Evolutionary conservation across 2,329 filamentous ascomycete genomes (phyloP).

Genomic region (Nemania serpens): DNA sequence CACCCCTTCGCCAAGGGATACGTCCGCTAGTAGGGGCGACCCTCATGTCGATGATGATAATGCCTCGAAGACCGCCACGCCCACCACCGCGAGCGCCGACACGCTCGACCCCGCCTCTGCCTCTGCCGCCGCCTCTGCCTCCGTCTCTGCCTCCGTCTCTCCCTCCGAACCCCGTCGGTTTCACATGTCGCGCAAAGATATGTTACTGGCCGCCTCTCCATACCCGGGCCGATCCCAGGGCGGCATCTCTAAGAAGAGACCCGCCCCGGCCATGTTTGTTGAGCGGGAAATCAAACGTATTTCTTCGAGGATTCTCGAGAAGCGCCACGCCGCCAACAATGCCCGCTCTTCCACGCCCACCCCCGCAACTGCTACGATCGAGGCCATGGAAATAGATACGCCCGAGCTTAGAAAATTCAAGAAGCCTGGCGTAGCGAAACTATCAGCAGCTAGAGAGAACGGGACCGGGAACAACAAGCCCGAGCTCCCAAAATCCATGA

Average conservation of each 20-base stretch:
- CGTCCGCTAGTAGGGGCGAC: conserved; percentile 3
- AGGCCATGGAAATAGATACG: conserved; percentile 34
- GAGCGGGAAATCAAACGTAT: conserved; percentile 52
- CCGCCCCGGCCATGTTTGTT: conserved; percentile 58
- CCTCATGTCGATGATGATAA: conserved; percentile 8
- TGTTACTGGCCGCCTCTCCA: conserved; percentile 41
- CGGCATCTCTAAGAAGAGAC: conserved; percentile 49
- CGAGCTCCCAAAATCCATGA: conserved; percentile 39
- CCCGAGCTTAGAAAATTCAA: conserved; percentile 40
- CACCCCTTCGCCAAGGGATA: conserved; percentile 11
- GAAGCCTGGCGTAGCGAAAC: conserved; percentile 43
- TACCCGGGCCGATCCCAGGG: conserved; percentile 35
- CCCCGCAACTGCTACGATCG: conserved; percentile 11
- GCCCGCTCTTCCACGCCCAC: conserved; percentile 6
- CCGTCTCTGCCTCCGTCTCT: too few species aligned
- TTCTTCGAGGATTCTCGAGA: conserved; percentile 32
- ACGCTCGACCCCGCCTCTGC: conserved; percentile 10
- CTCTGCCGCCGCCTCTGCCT: not conserved
- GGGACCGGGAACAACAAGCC: conserved; percentile 32
- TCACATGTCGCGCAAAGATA: conserved; percentile 57
- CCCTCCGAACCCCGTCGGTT: conserved; percentile 54
- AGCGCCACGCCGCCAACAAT: conserved; percentile 30
- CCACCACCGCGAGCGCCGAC: not conserved
- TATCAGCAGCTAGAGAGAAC: conserved; percentile 27
- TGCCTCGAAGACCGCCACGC: conserved; percentile 1